Conservation (phyloP, 164 flowering plant genomes). For the Cinnamomum micranthum region DNA sequence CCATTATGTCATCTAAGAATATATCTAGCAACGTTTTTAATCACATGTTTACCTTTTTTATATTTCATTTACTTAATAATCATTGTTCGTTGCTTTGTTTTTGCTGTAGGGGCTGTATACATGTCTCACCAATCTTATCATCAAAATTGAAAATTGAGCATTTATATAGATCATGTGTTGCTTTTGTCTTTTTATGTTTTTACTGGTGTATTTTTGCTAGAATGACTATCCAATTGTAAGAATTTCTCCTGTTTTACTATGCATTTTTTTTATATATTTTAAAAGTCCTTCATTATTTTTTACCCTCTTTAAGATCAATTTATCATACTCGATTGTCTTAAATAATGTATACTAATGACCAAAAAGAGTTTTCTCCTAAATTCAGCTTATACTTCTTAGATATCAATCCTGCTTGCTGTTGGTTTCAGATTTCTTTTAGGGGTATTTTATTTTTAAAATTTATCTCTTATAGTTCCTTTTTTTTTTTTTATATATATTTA, state of each 20-base stretch:
- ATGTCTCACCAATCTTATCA: neutral
- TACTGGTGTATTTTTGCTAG: neutral
- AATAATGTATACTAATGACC: no score
- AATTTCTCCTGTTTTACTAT: neutral
- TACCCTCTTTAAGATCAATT: no score
- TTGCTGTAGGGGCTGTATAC: neutral
- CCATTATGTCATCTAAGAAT: neutral
- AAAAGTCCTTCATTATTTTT: neutral
- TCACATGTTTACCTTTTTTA: neutral
- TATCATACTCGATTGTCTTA: no score
- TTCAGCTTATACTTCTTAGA: no score
- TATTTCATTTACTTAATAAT: neutral
- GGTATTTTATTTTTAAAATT: neutral
- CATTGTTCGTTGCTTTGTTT: neutral
- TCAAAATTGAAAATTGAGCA: neutral
- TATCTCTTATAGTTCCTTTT: no score
- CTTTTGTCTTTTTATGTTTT: no score
- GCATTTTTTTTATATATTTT: no score
- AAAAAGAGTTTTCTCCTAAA: no score
- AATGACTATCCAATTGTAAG: neutral
- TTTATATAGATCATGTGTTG: neutral
- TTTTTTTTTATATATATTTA: constrained; percentile 1
- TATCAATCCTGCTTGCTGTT: neutral
- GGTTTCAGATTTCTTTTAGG: neutral
- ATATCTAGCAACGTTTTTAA: neutral